Evolutionary conservation across 2,329 filamentous ascomycete species (phyloP), one percentile per base, ranked within the genome.

Genomic region (Cordyceps cateniannulata): DNA sequence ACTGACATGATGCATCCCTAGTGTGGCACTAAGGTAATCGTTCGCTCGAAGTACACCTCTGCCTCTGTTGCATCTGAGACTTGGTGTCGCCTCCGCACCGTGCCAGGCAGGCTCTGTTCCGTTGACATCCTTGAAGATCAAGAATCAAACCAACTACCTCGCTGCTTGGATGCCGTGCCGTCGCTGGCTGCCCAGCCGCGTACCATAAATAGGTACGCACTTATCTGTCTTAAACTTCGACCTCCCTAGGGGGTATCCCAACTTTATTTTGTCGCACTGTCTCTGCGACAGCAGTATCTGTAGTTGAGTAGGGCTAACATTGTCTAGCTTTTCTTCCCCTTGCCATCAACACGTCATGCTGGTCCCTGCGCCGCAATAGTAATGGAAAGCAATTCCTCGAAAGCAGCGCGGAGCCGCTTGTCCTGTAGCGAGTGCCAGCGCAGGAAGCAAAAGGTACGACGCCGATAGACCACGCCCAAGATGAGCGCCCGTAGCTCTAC

Each of bases 391-490:
- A 59, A 25, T 38, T 38, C 57, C 25, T 53, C 57, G 14, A 45
- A 16, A 38, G 27, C 57, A 8, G 40, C 57, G 16, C 57, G 57
- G 25, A 59, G 49, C 62, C 69, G 70, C 45, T 65, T 69, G 12
- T 75, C 77, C 53, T 80, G 77, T 63, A 76, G 76, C 5, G 77
- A 79, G 66, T 80, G 73, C 60, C 66, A 70, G 44, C 71, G 73
- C n/a, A 70, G 73, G 53, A 76, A 76, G 66, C 73, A 76, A 68
- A 76, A 72, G 68, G 73, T 74, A 61, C 6, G 68, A 25, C 9
- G 9, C 27, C 20, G 1, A 29, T 2, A 20, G 12, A n/a, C n/a
- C 9, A 6, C 16, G 3, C 18, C 14, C 35, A 32, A 32, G 24
- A 18, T 44, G 18, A 32, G 51, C 2, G 12, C 32, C 18, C 56